Evolutionary conservation across 148 eudicot genomes (phyloP).

Genomic region (Dianthus caryophyllus): DNA sequence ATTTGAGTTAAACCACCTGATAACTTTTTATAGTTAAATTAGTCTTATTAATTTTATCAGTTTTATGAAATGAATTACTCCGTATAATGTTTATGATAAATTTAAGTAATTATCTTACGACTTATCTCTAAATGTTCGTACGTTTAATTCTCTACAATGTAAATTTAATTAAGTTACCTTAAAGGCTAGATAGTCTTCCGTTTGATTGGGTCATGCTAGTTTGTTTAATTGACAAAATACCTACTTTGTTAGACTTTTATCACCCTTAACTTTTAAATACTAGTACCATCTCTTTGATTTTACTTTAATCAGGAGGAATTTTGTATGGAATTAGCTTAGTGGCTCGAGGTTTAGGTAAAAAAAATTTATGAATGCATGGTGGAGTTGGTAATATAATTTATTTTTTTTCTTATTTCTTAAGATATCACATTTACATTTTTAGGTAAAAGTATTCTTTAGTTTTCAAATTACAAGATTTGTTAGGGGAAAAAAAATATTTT

Average conservation of each 20-base stretch:
- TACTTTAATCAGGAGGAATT: not conserved
- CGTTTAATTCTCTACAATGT: not conserved
- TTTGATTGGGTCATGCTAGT: slow-evolving; percentile 1
- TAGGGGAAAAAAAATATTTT: no score
- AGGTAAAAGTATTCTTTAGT: no score
- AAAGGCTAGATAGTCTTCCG: not conserved
- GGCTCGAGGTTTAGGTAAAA: slow-evolving; percentile 5
- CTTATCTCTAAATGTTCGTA: no score
- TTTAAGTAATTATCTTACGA: no score
- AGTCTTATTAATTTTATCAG: no score
- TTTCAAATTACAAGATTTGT: no score
- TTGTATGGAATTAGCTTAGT: not conserved
- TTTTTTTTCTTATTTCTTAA: no score
- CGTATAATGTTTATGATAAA: no score
- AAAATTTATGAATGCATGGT: not conserved
- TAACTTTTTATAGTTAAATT: no score
- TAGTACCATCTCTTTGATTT: not conserved
- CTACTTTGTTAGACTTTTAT: slow-evolving; percentile 34
- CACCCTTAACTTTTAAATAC: slow-evolving; percentile 9
- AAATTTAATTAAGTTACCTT: not conserved
- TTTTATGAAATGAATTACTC: no score
- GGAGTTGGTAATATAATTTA: slow-evolving; percentile 20
- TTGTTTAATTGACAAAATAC: slow-evolving; percentile 30
- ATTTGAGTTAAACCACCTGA: no score
- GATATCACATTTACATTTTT: no score